phyloP scores from a whole-genome alignment of 2,329 filamentous ascomycete genomes.

The Fusarium lateritium region DNA sequence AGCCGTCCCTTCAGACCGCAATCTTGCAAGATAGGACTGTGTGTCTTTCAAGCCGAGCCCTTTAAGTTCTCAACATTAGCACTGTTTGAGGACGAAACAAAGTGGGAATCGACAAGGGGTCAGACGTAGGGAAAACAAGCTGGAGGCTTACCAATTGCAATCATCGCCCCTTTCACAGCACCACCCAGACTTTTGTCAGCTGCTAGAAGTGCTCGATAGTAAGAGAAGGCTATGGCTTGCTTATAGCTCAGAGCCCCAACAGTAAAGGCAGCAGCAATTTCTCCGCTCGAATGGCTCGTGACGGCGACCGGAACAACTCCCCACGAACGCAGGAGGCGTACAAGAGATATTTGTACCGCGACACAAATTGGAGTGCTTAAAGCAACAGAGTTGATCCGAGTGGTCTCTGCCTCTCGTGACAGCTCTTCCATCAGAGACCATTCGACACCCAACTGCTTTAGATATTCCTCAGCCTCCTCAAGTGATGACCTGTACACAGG shows the following conservation, averaged over 20 bases:
- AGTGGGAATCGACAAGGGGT: too few species aligned
- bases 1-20: neutral
- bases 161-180: neutral
- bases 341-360: neutral
- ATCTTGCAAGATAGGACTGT: neutral
- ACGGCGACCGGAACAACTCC: neutral
- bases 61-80: too few species aligned
- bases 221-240: neutral
- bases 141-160: neutral
- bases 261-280: neutral
- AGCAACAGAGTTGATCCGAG: neutral
- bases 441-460: neutral
- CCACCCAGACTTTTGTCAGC: neutral
- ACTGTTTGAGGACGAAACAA: too few species aligned
- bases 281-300: slow-evolving; percentile 3
- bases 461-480: neutral
- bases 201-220: neutral
- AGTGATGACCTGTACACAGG: neutral
- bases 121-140: too few species aligned
- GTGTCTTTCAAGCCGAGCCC: neutral
- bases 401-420: neutral
- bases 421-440: neutral
- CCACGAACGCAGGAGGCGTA: neutral
- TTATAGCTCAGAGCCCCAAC: neutral
- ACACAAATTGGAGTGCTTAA: neutral